phyloP scores from a whole-genome alignment of 495 filamentous ascomycete species.

The Cryomyces minteri region DNA sequence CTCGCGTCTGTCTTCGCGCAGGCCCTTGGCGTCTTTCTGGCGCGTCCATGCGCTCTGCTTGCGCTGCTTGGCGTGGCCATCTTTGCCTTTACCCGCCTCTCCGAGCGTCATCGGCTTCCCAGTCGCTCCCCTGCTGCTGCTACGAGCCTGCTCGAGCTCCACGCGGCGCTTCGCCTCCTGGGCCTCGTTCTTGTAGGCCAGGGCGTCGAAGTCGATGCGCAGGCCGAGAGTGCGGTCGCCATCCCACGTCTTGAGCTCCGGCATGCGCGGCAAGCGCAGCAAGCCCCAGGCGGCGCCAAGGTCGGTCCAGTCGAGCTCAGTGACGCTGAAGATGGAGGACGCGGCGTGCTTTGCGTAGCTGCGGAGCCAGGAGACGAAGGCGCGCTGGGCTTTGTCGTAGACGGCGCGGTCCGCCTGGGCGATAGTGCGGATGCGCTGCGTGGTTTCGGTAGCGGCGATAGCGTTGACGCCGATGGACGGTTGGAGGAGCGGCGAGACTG shows the following conservation, averaged over 20 bases:
- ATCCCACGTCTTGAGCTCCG: conserved; percentile 54
- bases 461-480: conserved; percentile 24
- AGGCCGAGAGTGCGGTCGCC: conserved; percentile 47
- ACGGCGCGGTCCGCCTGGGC: conserved; percentile 59
- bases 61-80: conserved; percentile 27
- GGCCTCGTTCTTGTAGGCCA: conserved; percentile 60
- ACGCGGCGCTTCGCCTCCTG: conserved; percentile 53
- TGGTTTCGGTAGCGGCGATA: conserved; percentile 32
- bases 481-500: conserved; percentile 38
- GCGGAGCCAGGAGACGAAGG: conserved; percentile 82
- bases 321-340: conserved; percentile 71
- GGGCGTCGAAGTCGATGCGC: conserved; percentile 36
- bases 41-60: conserved; percentile 62
- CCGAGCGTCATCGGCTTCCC: conserved; percentile 14
- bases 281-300: conserved; percentile 69
- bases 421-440: conserved; percentile 36
- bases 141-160: conserved; percentile 21
- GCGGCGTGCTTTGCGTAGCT: conserved; percentile 86
- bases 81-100: conserved; percentile 7
- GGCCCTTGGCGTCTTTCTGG: conserved; percentile 53
- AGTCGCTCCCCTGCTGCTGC: conserved; percentile 15
- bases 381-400: conserved; percentile 73
- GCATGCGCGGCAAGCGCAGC: conserved; percentile 82
- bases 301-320: conserved; percentile 68
- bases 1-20: conserved; percentile 47